Evolutionary conservation across 495 filamentous ascomycete genomes (phyloP).

Genomic region (Neurospora sp.): DNA sequence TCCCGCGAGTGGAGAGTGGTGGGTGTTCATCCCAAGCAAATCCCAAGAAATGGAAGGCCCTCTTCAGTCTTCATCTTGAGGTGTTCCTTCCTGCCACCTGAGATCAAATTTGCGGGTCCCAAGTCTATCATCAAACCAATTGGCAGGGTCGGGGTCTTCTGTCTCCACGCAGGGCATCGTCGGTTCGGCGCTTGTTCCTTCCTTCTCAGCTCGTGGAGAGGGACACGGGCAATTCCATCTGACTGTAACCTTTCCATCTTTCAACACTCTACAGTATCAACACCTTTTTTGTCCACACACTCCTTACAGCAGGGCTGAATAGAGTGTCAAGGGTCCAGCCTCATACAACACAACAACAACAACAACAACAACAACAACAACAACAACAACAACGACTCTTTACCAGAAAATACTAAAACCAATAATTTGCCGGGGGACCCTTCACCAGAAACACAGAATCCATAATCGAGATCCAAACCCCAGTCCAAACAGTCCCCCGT

Average conservation of each 20-base stretch:
- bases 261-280: neutral
- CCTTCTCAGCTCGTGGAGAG: neutral
- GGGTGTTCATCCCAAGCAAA: neutral
- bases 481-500: neutral
- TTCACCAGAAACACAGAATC: neutral
- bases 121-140: neutral
- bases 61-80: neutral
- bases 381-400: neutral
- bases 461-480: neutral
- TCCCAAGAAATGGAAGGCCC: neutral
- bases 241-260: neutral
- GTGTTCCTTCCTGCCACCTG: neutral
- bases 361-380: neutral
- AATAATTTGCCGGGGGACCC: neutral
- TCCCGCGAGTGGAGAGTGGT: neutral
- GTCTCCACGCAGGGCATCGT: neutral
- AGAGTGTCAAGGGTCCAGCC: neutral
- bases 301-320: neutral
- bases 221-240: neutral
- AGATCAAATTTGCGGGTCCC: neutral
- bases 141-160: neutral
- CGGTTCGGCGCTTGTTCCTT: neutral
- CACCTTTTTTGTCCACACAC: neutral
- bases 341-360: neutral
- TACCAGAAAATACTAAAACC: neutral